Percentiles rank a stretch among this genome's conserved stretches.
These are phyloP conservation scores for Daldinia concentrica DNA, from an alignment of 495 filamentous ascomycete species.

Conservation along the genomic window DNA sequence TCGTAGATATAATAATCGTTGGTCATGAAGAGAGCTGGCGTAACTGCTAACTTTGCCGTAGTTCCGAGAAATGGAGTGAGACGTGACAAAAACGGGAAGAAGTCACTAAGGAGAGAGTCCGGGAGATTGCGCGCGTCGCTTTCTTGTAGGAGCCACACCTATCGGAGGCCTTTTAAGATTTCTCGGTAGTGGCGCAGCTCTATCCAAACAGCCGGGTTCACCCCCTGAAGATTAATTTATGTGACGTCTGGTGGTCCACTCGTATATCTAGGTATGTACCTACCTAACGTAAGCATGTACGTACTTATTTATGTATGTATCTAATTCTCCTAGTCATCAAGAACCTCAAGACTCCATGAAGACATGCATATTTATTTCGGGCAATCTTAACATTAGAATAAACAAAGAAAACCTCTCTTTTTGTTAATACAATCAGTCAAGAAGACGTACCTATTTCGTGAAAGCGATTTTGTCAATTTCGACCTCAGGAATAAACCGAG, in stretches of 20 bases:
- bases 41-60: conserved; percentile 7
- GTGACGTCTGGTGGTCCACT: neutral
- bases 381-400: neutral
- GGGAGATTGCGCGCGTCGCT: conserved; percentile 20
- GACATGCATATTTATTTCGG: neutral
- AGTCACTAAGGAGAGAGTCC: neutral
- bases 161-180: conserved; percentile 1
- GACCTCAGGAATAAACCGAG: neutral
- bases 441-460: neutral
- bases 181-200: conserved; percentile 10
- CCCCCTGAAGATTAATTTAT: neutral
- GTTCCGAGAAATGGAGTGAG: conserved; percentile 10
- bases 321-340: neutral
- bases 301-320: neutral
- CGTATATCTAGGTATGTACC: neutral
- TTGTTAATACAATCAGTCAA: neutral
- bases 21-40: conserved; percentile 14
- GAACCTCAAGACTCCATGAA: neutral
- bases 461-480: neutral
- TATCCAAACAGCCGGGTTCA: neutral
- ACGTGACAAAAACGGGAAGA: conserved; percentile 5
- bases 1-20: conserved; percentile 1
- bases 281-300: neutral
- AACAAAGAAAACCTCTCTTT: neutral
- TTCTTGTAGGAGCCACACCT: conserved; percentile 15